Conservation (phyloP, 148 eudicot genomes). For the Rhododendron henanense region DNA sequence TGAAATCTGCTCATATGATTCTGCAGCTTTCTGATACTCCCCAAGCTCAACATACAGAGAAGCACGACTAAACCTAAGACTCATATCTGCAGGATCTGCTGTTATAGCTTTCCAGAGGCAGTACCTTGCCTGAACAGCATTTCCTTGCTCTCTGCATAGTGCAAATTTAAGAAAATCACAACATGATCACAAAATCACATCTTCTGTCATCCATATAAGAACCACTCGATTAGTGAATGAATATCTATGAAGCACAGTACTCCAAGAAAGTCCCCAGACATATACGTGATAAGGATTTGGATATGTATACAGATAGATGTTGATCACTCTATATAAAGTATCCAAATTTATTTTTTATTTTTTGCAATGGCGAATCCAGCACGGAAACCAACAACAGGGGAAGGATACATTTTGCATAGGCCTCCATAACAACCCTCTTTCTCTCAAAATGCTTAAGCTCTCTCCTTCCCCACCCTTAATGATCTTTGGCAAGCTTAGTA, state of each 20-base stretch:
- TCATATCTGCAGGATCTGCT: conserved; percentile 71
- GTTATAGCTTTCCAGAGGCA: conserved; percentile 79
- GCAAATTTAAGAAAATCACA: neutral
- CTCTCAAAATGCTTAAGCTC: neutral
- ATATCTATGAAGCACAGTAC: neutral
- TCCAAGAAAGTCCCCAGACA: neutral
- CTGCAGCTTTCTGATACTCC: conserved; percentile 76
- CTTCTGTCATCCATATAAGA: neutral
- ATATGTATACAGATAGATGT: neutral
- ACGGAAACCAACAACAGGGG: neutral
- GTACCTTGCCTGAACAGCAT: conserved; percentile 60
- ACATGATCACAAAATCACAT: neutral
- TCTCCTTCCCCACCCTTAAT: neutral
- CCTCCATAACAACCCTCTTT: neutral
- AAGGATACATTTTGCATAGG: neutral
- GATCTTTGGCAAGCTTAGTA: neutral
- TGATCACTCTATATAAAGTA: neutral
- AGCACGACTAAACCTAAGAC: conserved; percentile 59
- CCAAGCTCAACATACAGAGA: conserved; percentile 55
- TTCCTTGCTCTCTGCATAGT: conserved; percentile 65
- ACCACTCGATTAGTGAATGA: neutral
- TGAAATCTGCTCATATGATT: conserved; percentile 68
- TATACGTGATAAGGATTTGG: neutral
- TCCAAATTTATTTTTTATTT: neutral
- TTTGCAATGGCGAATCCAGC: neutral